These are phyloP conservation scores for Pilatotrama ljubarskyi DNA, from an alignment of 768 basidiomycete genomes.

Conservation along the genomic window DNA sequence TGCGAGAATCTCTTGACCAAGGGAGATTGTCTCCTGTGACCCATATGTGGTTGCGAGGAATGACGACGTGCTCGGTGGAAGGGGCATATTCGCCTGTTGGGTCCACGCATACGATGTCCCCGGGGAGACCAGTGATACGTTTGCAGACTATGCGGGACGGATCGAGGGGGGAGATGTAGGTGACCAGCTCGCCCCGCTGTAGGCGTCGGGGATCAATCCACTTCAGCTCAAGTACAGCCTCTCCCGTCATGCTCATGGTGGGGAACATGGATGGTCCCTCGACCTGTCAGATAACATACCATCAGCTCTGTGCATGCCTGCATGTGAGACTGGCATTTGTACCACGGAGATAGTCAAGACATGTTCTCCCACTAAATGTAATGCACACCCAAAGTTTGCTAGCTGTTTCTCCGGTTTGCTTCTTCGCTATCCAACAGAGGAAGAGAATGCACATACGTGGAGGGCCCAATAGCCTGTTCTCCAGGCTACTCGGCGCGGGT, in stretches of 20 bases:
- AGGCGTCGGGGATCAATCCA: conserved; percentile 53
- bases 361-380: conserved; percentile 66
- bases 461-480: background rate
- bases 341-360: conserved; percentile 58
- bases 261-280: conserved; percentile 81
- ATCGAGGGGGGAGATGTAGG: conserved; percentile 67
- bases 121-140: conserved; percentile 85
- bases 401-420: conserved; percentile 37
- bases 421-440: no score
- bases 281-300: conserved; percentile 43
- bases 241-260: conserved; percentile 60
- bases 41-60: conserved; percentile 91
- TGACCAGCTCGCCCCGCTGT: conserved; percentile 75
- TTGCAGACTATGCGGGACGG: conserved; percentile 78
- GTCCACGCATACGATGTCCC: conserved; percentile 87
- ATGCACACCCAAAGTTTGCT: conserved; percentile 53
- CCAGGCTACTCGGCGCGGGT: background rate
- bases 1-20: conserved; percentile 82
- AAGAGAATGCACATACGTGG: background rate
- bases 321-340: conserved; percentile 14
- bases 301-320: background rate
- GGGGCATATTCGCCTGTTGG: conserved; percentile 69
- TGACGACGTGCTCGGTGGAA: conserved; percentile 67
- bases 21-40: conserved; percentile 86
- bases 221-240: conserved; percentile 64